Evolutionary conservation across 805 yeast species (phyloP), one percentile per base, ranked within the genome.

Genomic region (Barnettozyma sp.): DNA sequence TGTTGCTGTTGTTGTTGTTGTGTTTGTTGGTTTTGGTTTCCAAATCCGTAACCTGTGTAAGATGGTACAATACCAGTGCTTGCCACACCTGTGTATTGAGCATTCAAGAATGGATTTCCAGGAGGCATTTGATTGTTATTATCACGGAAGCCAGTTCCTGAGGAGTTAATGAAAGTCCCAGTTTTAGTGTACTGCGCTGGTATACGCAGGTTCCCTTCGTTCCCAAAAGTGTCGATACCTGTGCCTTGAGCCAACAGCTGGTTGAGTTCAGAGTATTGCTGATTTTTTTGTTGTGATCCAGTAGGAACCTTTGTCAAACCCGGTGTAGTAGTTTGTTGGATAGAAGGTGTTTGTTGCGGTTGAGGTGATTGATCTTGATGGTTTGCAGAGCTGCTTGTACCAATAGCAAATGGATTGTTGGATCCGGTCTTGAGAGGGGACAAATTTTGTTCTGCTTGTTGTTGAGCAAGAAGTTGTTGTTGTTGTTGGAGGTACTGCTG

Each of bases 41-140:
- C 97, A 60, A 88, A 88, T 1, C 97, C 97, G 54, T 77, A 87
- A 3, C 97, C 97, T 2, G 97, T 88, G 52, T 82, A 79, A 3
- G 92, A 78, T 6, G 95, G 88, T 33, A 80, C 76, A 41, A 86
- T 71, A 19, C 64, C 68, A 11, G 83, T 67, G 22, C 78, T 66
- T 21, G 83, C 78, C 22, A 79, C 70, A 22, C 87, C 87, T 1
- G 85, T 78, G 54, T 76, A 82, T 54, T 86, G 94, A 21, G 76
- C 70, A 37, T 70, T 74, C 67, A 49, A 50, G 46, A 66, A 67
- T 20, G 71, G 71, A 40, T 68, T 68, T 3, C 46, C 49, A 21
- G 46, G 16, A 27, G 36, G 20, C 12, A 48, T 47, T 30, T 53
- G 41, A 13, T 43, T 40, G 16, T 57, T 34, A 7, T 56, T 55